Base-by-base conservation (phyloP, 148 eudicot genomes). In the Hydrangea macrophylla region DNA sequence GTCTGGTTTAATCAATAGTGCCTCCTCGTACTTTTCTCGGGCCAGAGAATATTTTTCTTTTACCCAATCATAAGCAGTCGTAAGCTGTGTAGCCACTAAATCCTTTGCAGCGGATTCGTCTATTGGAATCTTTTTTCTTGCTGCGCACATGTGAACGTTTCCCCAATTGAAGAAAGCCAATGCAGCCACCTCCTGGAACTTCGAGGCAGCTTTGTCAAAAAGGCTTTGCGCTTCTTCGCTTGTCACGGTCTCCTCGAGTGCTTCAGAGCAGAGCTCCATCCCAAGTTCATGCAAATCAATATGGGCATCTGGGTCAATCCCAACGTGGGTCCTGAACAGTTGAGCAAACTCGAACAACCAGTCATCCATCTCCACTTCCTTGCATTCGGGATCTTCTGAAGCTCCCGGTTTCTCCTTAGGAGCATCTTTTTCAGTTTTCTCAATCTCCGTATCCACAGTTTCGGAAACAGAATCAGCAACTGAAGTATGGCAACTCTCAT, bases 91-190 rank as follows among this genome's bases (percentile, higher is more conserved):
- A 30, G 81, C 78, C 65, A 86, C 83, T 26, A 76, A 69, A 60
- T 90, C 92, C 73, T 85, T 79, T 45, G 79, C 48, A 39, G 89
- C 84, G 33, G 86, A 85, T 40, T 94, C 97, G 36, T 88, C 92
- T 7, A 87, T 80, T 0, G 97, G 91, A 31, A 94, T 87, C 37
- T 84, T 64, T 78, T 94, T 94, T 65, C 98, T 76, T 40, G 98
- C 98, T 18, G 92, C 87, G 62, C 97, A 90, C 98, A 94, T 88
- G 42, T 94, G 97, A 60, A 94, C 97, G 74, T 94, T 94, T 20
- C 98, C 98, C 98, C 98, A 90, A 28, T 94, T 94, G 59, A 90
- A 94, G 73, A 82, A 94, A 65, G 97, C 98, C 72, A 94, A 76
- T 48, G 96, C 98, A 33, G 87, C 98, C 24, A 94, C 96, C 77